phyloP scores from a whole-genome alignment of 768 basidiomycete species.

The Tricholoma saponaceum region DNA sequence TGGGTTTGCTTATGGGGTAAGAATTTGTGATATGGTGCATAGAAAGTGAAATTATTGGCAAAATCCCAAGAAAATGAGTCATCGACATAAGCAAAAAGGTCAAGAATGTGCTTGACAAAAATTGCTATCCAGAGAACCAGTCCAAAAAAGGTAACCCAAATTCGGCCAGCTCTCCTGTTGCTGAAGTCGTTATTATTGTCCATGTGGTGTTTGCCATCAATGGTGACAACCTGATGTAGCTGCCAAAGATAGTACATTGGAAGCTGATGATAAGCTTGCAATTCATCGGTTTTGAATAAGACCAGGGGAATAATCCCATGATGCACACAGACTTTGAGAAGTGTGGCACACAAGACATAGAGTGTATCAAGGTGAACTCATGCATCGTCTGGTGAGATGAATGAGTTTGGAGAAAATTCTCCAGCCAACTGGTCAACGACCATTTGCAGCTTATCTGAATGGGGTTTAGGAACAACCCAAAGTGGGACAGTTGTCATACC shows the following conservation, averaged over 20 bases:
- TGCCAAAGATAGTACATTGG: conserved; percentile 39
- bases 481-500: conserved; percentile 36
- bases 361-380: conserved; percentile 17
- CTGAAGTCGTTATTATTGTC: conserved; percentile 25
- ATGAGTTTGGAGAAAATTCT: conserved; percentile 21
- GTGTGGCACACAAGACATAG: conserved; percentile 5
- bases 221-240: conserved; percentile 29
- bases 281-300: conserved; percentile 33
- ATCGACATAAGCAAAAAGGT: conserved; percentile 29
- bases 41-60: conserved; percentile 15
- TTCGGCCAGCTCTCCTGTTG: conserved; percentile 5
- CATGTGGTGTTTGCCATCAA: conserved; percentile 19
- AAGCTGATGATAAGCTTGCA: conserved; percentile 29
- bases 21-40: conserved; percentile 23
- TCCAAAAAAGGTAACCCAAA: conserved; percentile 27
- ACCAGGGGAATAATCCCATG: not conserved
- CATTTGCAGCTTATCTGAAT: conserved; percentile 25
- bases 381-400: conserved; percentile 9
- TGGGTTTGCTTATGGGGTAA: conserved; percentile 26
- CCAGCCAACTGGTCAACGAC: conserved; percentile 34
- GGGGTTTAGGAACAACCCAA: conserved; percentile 27
- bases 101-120: conserved; percentile 10
- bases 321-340: not conserved
- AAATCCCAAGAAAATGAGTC: conserved; percentile 24
- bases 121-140: conserved; percentile 35